A percentile compares a stretch with the other conserved stretches of the same genome.
These are phyloP conservation scores for Cladosporium phlei DNA, from an alignment of 2,329 filamentous ascomycete species.

Conservation along the genomic window DNA sequence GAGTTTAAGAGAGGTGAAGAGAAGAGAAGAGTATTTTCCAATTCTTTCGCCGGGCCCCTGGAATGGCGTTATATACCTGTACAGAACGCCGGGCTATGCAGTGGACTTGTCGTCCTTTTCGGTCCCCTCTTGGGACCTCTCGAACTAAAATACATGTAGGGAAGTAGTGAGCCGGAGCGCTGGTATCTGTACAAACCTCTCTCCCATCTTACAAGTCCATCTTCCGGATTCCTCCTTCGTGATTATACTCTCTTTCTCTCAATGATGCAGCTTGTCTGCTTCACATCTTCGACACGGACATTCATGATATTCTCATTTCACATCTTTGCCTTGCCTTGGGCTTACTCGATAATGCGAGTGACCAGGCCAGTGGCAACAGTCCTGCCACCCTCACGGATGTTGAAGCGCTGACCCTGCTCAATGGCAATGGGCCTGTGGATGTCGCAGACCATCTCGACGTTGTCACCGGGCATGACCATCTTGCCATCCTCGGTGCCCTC, in stretches of 20 bases:
- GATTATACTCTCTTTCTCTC: conserved; percentile 3
- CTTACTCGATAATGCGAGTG: conserved; percentile 36
- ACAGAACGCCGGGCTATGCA: conserved; percentile 13
- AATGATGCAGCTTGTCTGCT: background rate
- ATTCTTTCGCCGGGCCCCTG: conserved; percentile 9
- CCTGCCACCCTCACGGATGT: conserved; percentile 92
- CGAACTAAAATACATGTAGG: conserved; percentile 3
- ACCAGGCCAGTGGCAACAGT: conserved; percentile 39
- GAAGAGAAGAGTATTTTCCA: conserved; percentile 10
- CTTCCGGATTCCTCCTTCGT: background rate
- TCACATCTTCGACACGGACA: background rate
- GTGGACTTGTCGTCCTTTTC: conserved; percentile 7
- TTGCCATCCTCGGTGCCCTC: conserved; percentile 65
- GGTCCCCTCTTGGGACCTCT: background rate
- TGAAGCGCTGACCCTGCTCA: conserved; percentile 92
- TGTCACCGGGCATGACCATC: conserved; percentile 97
- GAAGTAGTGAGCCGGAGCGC: conserved; percentile 4
- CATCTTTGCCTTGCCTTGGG: background rate
- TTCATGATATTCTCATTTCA: background rate
- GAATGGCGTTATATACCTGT: conserved; percentile 8
- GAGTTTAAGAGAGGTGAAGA: too few relatives aligned
- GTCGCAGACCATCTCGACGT: conserved; percentile 91
- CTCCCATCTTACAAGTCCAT: conserved; percentile 8
- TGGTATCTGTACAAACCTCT: conserved; percentile 10
- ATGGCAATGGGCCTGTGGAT: conserved; percentile 81